Base-by-base conservation (phyloP, 495 filamentous ascomycete species). In the Penicillium bovifimosum region DNA sequence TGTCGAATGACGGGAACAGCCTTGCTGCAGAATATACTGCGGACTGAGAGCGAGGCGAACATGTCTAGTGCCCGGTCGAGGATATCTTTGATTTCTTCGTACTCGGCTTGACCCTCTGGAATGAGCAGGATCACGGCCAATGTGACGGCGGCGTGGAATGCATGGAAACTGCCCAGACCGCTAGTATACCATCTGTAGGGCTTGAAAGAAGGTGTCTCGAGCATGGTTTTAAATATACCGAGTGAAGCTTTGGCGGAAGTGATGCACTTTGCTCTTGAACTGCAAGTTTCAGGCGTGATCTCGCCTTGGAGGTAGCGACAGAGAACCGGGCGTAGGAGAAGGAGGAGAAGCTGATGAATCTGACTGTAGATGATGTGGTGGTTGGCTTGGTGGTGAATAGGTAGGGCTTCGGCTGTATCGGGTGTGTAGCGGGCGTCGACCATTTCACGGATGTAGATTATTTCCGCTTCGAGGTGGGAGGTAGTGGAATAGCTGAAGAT, bases 181-280 rank as follows among this genome's bases (percentile, higher is more conserved):
- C 73, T 66, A 13, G 70, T 74, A 50, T 76, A 77, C 76, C 76
- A 78, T 51, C 66, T 71, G 38, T 72, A 78, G 0, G 71, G 63
- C 5, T 61, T 49, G 47, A 73, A 75, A 9, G 67, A 54, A 1
- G 69, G 53, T 0, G 65, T 65, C 27, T 71, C 68, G 26, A 66
- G 57, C 0, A 76, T 61, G 0, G 60, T 66, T 26, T 70, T 63
- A 45, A 77, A 70, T 18, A 75, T 71, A 1, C 64, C 48, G 6
- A 78, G 60, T 2, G 74, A 65, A 0, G 65, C 65, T 39, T 71
- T 74, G 18, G 74, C 73, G 10, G 71, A 72, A 1, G 63, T 59
- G 34, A 76, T 68, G 53, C 74, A 77, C 45, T 73, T 72, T 8
- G 60, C 67, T 31, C 74, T 61, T 24, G 72, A 59, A 1, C 67